These are phyloP conservation scores for Nidularia pulvinata DNA, from an alignment of 768 basidiomycete genomes.

Conservation along the genomic window DNA sequence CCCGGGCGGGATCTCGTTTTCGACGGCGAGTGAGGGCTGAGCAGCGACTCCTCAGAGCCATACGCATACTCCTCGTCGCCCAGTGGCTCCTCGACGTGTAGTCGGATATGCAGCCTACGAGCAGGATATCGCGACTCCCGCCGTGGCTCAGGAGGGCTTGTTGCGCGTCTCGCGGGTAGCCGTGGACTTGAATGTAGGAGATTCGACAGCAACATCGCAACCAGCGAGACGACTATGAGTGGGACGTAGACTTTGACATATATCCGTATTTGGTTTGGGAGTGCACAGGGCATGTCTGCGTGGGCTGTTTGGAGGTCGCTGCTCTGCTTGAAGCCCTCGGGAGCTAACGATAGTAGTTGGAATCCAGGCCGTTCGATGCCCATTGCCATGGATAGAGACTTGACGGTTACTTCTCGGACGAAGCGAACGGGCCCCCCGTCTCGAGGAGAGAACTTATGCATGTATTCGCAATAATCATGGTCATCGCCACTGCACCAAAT, in stretches of 20 bases:
- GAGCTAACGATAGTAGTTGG: slow-evolving; percentile 80
- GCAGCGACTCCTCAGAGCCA: not conserved
- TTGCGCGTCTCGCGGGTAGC: not conserved
- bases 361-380: slow-evolving; percentile 85
- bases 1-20: not conserved
- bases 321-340: slow-evolving; percentile 13
- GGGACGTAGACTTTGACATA: slow-evolving; percentile 78
- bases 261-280: slow-evolving; percentile 85
- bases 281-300: slow-evolving; percentile 66
- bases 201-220: slow-evolving; percentile 34
- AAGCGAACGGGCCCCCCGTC: slow-evolving; percentile 14
- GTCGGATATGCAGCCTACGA: not conserved
- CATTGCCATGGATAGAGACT: slow-evolving; percentile 90
- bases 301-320: slow-evolving; percentile 19
- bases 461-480: slow-evolving; percentile 92
- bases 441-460: slow-evolving; percentile 32
- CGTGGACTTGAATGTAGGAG: slow-evolving; percentile 7
- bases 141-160: not conserved
- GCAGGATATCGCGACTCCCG: not conserved
- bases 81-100: not conserved
- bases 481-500: slow-evolving; percentile 74
- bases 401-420: slow-evolving; percentile 81
- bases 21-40: not conserved
- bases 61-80: not conserved
- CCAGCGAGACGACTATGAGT: slow-evolving; percentile 57